These are phyloP conservation scores for Pseudopyricularia cyperi DNA, from an alignment of 2,329 filamentous ascomycete species.

Conservation along the genomic window DNA sequence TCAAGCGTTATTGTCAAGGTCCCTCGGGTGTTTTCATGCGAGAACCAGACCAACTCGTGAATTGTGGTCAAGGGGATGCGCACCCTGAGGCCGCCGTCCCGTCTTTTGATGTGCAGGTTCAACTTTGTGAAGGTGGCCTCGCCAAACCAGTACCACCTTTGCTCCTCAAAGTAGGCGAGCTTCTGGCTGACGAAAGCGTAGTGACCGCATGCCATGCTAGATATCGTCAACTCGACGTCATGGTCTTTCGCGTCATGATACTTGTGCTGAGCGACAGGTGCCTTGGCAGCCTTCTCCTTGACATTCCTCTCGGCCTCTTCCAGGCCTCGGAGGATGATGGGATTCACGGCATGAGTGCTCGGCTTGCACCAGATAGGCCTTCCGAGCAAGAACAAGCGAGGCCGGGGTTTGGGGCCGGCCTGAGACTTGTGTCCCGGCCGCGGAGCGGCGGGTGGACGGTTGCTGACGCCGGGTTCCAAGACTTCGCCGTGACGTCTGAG, in stretches of 20 bases:
- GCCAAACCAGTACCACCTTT: slow-evolving; percentile 15
- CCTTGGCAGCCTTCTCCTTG: slow-evolving; percentile 4
- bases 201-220: slow-evolving; percentile 25
- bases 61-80: slow-evolving; percentile 37
- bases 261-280: neutral
- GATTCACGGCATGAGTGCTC: slow-evolving; percentile 7
- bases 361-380: slow-evolving; percentile 15
- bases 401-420: slow-evolving; percentile 1
- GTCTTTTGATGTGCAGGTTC: slow-evolving; percentile 13
- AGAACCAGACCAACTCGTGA: slow-evolving; percentile 25
- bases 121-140: slow-evolving; percentile 28
- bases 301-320: slow-evolving; percentile 2
- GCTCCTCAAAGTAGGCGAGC: slow-evolving; percentile 31
- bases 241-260: neutral
- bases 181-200: slow-evolving; percentile 23
- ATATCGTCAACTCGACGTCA: slow-evolving; percentile 4
- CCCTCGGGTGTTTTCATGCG: slow-evolving; percentile 8
- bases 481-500: slow-evolving; percentile 19
- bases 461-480: neutral
- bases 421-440: neutral
- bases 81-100: slow-evolving; percentile 20
- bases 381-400: slow-evolving; percentile 16
- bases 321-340: slow-evolving; percentile 10
- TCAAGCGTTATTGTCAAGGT: slow-evolving; percentile 35
- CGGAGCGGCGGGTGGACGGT: too few relatives aligned